phyloP scores from a whole-genome alignment of 139 green algal genomes.

The Picochlorum sp. region DNA sequence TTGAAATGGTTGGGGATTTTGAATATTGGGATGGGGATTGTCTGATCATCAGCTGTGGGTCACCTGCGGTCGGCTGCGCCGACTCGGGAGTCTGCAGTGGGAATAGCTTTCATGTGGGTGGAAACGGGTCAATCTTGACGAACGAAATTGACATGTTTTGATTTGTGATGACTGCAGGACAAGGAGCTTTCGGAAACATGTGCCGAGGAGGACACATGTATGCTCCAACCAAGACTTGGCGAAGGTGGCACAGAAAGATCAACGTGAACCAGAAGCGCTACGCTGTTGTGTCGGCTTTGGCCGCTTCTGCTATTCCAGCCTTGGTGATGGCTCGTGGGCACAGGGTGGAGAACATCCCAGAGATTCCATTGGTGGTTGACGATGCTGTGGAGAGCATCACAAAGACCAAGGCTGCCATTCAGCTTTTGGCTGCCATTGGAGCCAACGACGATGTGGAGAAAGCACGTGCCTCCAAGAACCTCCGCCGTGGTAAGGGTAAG shows the following conservation, averaged over 20 bases:
- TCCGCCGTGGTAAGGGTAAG: constrained; percentile 88
- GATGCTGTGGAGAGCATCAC: constrained; percentile 75
- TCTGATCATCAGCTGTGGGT: not conserved
- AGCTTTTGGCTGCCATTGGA: constrained; percentile 79
- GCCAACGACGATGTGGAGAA: constrained; percentile 84
- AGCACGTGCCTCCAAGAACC: constrained; percentile 39
- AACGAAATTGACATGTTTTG: not conserved
- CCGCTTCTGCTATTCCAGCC: constrained; percentile 86
- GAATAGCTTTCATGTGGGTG: no score
- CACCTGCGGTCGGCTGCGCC: not conserved
- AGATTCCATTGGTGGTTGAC: constrained; percentile 92
- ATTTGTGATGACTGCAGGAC: constrained; percentile 41
- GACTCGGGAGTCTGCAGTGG: not conserved
- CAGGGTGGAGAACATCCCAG: constrained; percentile 83
- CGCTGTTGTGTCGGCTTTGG: constrained; percentile 87
- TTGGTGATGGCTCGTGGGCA: constrained; percentile 96
- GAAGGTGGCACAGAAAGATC: constrained; percentile 96
- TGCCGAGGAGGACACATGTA: constrained; percentile 98
- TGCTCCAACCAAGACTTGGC: constrained; percentile 93
- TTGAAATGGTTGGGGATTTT: not conserved
- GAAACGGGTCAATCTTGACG: no score
- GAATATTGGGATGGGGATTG: not conserved
- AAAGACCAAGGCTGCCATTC: constrained; percentile 89
- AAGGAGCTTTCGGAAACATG: constrained; percentile 99
- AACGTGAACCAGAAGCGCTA: constrained; percentile 95